Percentiles rank a stretch among this genome's conserved stretches.
These are phyloP conservation scores for Yamadazyma sp. DNA, from an alignment of 1,139 yeast genomes.

Conservation along the genomic window DNA sequence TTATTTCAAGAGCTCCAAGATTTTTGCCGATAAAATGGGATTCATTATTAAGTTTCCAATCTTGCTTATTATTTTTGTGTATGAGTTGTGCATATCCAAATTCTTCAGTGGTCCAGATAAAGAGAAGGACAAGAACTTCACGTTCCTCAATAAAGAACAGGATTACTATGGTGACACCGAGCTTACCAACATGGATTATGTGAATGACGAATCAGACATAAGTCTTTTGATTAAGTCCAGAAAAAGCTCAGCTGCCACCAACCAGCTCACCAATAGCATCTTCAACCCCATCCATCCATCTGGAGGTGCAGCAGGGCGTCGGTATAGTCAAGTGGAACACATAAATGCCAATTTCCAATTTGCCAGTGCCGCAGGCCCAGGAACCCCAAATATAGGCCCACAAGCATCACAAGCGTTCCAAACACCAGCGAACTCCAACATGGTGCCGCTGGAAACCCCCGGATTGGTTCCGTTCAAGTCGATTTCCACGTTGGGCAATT, in stretches of 20 bases:
- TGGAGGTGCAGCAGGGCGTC: constrained; percentile 10
- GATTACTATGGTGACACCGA: constrained; percentile 33
- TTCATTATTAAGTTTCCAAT: constrained; percentile 34
- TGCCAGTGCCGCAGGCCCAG: constrained; percentile 6
- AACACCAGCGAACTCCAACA: background rate
- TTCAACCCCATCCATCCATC: constrained; percentile 7
- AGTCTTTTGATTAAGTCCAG: constrained; percentile 25
- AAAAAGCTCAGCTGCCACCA: constrained; percentile 18
- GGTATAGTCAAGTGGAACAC: constrained; percentile 20
- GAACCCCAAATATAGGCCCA: constrained; percentile 4
- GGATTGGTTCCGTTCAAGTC: constrained; percentile 23
- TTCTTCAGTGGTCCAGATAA: constrained; percentile 11
- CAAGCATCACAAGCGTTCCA: constrained; percentile 2
- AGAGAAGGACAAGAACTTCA: constrained; percentile 29
- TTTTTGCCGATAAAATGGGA: constrained; percentile 14
- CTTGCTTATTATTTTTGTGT: constrained; percentile 30
- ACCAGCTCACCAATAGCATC: background rate
- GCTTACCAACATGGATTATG: constrained; percentile 20
- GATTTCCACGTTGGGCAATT: constrained; percentile 29
- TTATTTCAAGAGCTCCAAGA: constrained; percentile 26
- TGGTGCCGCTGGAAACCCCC: constrained; percentile 11
- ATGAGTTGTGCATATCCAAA: constrained; percentile 29
- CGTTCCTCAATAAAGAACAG: constrained; percentile 30
- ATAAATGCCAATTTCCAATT: constrained; percentile 18
- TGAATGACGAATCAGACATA: constrained; percentile 23